Conservation (phyloP, 2,329 filamentous ascomycete genomes). For the Hypoxylon sp. region DNA sequence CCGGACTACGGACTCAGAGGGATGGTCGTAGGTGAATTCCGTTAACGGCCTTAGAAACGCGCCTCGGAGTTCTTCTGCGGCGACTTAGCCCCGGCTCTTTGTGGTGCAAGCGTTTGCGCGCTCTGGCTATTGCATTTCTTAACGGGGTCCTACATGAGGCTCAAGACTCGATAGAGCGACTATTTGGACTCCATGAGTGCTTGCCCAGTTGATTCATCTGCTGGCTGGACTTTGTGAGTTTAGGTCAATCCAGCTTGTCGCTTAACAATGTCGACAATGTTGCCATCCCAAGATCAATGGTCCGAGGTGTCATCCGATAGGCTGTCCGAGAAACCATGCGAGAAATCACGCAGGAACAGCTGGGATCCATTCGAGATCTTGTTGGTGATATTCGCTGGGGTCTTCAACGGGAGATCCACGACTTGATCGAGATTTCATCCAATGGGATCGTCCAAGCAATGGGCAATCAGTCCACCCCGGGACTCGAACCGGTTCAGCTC, state of each 20-base stretch:
- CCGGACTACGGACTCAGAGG: too few relatives aligned
- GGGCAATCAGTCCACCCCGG: too few relatives aligned
- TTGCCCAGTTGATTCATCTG: constrained; percentile 24
- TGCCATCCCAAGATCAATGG: not conserved
- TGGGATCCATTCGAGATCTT: not conserved
- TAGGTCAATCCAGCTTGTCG: not conserved
- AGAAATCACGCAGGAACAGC: not conserved
- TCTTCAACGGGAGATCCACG: too few relatives aligned
- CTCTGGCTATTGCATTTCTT: constrained; percentile 16
- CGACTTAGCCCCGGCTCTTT: constrained; percentile 2
- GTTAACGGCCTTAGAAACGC: constrained; percentile 1
- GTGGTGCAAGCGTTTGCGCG: constrained; percentile 1
- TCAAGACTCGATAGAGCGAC: constrained; percentile 7
- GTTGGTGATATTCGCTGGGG: not conserved
- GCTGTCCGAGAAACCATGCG: not conserved
- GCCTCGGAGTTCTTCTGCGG: not conserved
- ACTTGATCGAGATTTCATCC: not conserved
- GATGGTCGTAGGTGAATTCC: constrained; percentile 16
- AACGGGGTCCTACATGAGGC: constrained; percentile 21
- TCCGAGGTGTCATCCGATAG: not conserved
- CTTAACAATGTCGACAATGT: not conserved
- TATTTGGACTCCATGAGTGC: not conserved
- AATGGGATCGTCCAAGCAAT: not conserved
- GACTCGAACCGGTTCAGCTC: not conserved
- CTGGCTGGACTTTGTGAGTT: constrained; percentile 20